Conservation (phyloP, 192 early-diverging fungal species). For the Gonapodya prolifera region DNA sequence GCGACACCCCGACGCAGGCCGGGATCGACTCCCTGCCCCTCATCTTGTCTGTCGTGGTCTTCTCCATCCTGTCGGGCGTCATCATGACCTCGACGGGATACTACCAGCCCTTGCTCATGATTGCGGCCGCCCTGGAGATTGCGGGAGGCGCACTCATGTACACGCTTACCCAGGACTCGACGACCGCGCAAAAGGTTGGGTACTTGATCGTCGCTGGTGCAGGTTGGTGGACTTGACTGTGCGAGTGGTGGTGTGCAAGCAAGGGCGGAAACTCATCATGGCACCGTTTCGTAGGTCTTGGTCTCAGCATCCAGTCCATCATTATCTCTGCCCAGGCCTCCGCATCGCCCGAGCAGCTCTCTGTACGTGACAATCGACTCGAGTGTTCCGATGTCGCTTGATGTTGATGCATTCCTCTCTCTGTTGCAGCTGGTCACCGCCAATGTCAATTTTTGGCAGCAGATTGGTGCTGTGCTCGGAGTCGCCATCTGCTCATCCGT, state of each 20-base stretch:
- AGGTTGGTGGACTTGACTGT: slow-evolving; percentile 63
- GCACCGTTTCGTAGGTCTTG: slow-evolving; percentile 62
- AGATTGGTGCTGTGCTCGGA: not conserved
- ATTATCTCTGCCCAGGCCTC: not conserved
- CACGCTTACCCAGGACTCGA: slow-evolving; percentile 33
- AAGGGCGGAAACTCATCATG: slow-evolving; percentile 34
- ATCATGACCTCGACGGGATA: slow-evolving; percentile 36
- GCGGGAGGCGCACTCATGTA: slow-evolving; percentile 44
- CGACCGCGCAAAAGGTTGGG: slow-evolving; percentile 32
- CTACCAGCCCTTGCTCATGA: slow-evolving; percentile 49
- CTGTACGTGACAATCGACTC: not conserved
- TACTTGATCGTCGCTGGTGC: slow-evolving; percentile 38
- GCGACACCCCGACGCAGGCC: slow-evolving; percentile 53
- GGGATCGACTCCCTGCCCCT: slow-evolving; percentile 65
- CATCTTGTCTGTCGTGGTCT: slow-evolving; percentile 55
- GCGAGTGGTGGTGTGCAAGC: slow-evolving; percentile 35
- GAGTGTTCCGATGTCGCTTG: not conserved
- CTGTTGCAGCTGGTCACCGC: not conserved
- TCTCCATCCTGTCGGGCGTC: slow-evolving; percentile 52
- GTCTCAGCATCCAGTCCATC: slow-evolving; percentile 14
- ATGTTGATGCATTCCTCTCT: not conserved
- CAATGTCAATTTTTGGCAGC: not conserved
- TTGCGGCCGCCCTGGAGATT: slow-evolving; percentile 46
- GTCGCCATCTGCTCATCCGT: not conserved
- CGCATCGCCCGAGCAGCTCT: not conserved